Evolutionary conservation across 441 rosid genomes (phyloP).

Genomic region (Breynia disticha): DNA sequence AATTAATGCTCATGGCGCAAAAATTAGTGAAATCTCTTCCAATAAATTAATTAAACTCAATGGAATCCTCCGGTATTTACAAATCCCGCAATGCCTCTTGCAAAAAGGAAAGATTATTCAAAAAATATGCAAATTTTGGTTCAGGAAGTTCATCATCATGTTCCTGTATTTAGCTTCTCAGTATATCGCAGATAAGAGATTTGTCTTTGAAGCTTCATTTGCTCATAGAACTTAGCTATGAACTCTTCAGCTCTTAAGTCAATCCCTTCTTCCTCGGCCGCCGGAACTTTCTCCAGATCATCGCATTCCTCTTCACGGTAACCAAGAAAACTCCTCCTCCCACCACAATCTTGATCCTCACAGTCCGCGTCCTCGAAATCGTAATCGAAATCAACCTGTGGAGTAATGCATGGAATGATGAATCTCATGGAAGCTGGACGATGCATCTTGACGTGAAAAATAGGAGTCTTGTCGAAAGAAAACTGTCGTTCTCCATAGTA

Average conservation of each 20-base stretch:
- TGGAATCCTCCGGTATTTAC: constrained; percentile 15
- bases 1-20: too few species aligned
- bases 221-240: constrained; percentile 59
- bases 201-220: constrained; percentile 74
- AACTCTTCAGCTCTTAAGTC: constrained; percentile 81
- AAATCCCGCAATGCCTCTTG: constrained; percentile 17
- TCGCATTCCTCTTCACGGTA: constrained; percentile 10
- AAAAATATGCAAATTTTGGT: background rate
- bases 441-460: constrained; percentile 56
- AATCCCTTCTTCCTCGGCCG: constrained; percentile 59
- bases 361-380: constrained; percentile 28
- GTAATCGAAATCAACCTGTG: constrained; percentile 42
- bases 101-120: background rate
- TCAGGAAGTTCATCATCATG: too few species aligned
- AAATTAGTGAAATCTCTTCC: constrained; percentile 5
- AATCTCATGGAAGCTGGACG: constrained; percentile 69
- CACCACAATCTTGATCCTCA: constrained; percentile 17
- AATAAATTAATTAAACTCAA: constrained; percentile 6
- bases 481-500: constrained; percentile 57
- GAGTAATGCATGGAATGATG: constrained; percentile 61
- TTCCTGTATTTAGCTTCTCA: constrained; percentile 13
- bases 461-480: constrained; percentile 72
- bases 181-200: constrained; percentile 44
- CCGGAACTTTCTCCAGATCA: constrained; percentile 13
- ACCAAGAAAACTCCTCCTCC: constrained; percentile 22